Conservation (phyloP, 441 rosid genomes). For the Raphanus hybrid region DNA sequence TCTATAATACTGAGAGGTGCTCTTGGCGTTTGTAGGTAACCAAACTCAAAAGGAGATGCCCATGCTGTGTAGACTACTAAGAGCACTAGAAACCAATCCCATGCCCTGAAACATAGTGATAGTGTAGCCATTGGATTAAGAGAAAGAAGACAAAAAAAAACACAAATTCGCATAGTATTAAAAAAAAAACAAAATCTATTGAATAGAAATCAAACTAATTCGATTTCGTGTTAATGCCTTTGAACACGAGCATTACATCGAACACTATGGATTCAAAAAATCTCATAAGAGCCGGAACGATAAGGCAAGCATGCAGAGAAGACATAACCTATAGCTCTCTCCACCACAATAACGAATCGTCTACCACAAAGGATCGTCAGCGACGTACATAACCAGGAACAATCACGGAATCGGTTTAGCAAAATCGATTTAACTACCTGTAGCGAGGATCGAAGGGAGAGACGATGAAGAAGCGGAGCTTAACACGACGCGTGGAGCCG, state of each 20-base stretch:
- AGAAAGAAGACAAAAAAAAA: too few relatives aligned
- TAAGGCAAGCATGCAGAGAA: conserved; percentile 25
- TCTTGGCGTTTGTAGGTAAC: conserved; percentile 56
- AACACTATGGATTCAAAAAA: conserved; percentile 26
- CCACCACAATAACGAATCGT: neutral
- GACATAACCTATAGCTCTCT: neutral
- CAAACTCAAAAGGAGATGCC: conserved; percentile 92
- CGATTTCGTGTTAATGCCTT: neutral
- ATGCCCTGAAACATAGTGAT: conserved; percentile 47
- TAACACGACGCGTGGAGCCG: conserved; percentile 44
- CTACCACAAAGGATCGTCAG: neutral
- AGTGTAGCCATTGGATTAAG: too few relatives aligned
- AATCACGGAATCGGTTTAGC: neutral
- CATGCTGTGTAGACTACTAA: conserved; percentile 88
- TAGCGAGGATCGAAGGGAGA: conserved; percentile 75
- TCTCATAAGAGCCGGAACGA: neutral
- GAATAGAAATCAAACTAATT: neutral
- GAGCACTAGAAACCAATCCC: conserved; percentile 75
- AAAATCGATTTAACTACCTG: conserved; percentile 50
- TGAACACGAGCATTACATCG: conserved; percentile 28
- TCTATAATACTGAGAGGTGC: conserved; percentile 57
- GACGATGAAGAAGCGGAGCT: conserved; percentile 61
- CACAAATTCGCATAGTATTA: too few relatives aligned
- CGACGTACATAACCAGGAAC: too few relatives aligned
- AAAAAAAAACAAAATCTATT: neutral